Evolutionary conservation across 306 rosid genomes (phyloP), one percentile per base, ranked within the genome.

Genomic region (Amphicarpaea edgeworthii): DNA sequence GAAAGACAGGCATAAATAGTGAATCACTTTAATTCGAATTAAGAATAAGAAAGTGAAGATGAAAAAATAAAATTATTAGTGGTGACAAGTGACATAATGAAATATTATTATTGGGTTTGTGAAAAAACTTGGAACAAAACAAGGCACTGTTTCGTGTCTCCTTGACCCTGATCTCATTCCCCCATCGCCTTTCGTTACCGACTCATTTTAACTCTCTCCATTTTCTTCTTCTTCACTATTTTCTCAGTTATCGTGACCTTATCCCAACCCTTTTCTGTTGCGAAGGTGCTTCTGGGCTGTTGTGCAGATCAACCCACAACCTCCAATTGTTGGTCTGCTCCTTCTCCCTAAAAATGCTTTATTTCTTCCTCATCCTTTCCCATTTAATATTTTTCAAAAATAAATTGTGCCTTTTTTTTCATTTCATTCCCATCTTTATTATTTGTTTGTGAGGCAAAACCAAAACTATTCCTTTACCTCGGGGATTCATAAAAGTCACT

Each of bases 241-340:
- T 28, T 24, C 24, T 38, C 67, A 70, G 38, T 24, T 76, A 21
- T 26, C 37, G 7, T 63, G 38, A 8, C 51, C 65, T 61, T 17
- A 72, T 41, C 41, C 53, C 53, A 4, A 38, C 12, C 65, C 40
- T 20, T 72, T 64, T 51, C 41, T 17, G 16, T 55, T 26, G 64
- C 64, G 19, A 28, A 12, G 8, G 12, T 70, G 47, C 12, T 7
- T 17, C n/a, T 45, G 67, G 73, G 2, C 1, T 62, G 10, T 71
- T 58, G 20, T 73, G 34, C 71, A 37, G 75, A 83, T 79, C 86
- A 75, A 74, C 12, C 6, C 51, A 28, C 72, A 42, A 69, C 53
- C 71, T 38, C 16, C 54, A 46, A 67, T 66, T 43, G 3, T 68
- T 46, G 32, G 20, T 30, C 61, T 6, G 62, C 42, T 24, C 14